Evolutionary conservation across 805 yeast genomes (phyloP).

Genomic region (Wickerhamiella sergipiensis): DNA sequence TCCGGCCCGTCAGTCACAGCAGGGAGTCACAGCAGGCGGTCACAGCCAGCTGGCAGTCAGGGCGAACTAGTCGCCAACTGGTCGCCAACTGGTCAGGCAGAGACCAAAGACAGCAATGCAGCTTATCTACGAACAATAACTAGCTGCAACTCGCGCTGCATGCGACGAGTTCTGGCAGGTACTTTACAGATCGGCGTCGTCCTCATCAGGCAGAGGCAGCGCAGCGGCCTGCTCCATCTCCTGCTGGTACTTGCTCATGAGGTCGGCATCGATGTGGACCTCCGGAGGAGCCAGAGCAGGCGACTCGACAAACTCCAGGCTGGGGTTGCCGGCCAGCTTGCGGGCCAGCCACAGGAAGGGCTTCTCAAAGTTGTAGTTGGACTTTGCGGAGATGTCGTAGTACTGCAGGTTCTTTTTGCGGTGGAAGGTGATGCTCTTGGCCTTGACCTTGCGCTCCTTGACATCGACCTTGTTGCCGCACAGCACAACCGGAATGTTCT

Average conservation of each 20-base stretch:
- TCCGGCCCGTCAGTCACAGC: no score
- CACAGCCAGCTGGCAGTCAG: no score
- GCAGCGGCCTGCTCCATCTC: slow-evolving; percentile 99
- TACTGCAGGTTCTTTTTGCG: slow-evolving; percentile 99
- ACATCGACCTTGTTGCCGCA: slow-evolving; percentile 99
- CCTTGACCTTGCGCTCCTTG: slow-evolving; percentile 99
- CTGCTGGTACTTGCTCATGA: slow-evolving; percentile 97
- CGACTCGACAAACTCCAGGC: slow-evolving; percentile 95
- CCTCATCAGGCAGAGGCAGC: slow-evolving; percentile 99
- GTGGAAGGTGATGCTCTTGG: slow-evolving; percentile 99
- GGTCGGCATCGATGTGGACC: slow-evolving; percentile 89
- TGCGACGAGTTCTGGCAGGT: background rate
- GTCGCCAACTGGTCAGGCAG: no score
- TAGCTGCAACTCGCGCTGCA: background rate
- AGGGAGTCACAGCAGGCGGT: no score
- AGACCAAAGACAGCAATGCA: background rate
- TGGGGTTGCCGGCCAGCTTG: slow-evolving; percentile 96
- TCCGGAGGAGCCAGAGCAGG: slow-evolving; percentile 99
- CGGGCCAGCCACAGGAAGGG: slow-evolving; percentile 99
- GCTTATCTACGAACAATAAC: background rate
- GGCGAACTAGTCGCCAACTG: no score
- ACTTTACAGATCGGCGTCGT: slow-evolving; percentile 90
- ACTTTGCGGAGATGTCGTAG: slow-evolving; percentile 98
- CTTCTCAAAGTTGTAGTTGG: slow-evolving; percentile 98
- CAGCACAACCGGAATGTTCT: slow-evolving; percentile 96